Base-by-base conservation (phyloP, 164 flowering plant species). In the Magnolia officinalis region DNA sequence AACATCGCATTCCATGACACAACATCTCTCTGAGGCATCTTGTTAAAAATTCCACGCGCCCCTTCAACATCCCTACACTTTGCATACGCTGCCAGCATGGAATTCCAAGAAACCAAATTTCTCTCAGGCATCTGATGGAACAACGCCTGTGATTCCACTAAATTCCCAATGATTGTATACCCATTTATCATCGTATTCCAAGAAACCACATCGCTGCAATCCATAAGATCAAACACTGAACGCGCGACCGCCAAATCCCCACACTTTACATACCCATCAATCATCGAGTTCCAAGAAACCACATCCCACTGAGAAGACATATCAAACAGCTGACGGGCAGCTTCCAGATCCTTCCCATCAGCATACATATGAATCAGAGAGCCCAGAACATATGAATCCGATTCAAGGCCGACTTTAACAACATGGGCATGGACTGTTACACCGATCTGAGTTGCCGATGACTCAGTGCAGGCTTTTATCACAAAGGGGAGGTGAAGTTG, bases 121-220 rank as follows among this genome's bases (percentile, higher is more conserved):
- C 72, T 81, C 9, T 61, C 67, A 50, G 86, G 84, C 79, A 81
- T 84, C 74, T 79, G 80, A 68, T 81, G 78, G 26, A 84, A 84
- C 81, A 84, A 52, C 21, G 23, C 78, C 79, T 37, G 67, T 6
- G 82, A 80, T 75, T 75, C 79, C n/a, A 76, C 72, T 8, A 80
- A 63, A 6, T 73, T 58, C 13, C 86, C 84, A 24, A 78, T 16
- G 29, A 65, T 81, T 2, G 74, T 81, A 73, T 80, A 81, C 31
- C 84, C 86, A 76, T 81, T 80, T 7, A 81, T 80, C 86, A 84
- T 79, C 0, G 81, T 78, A 66, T 84, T 84, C 85, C 85, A 83
- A 20, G 85, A 83, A 72, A 78, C 75, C 74, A 79, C 77, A 58
- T 83, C 85, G 61, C 76, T 76, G 59, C 77, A 70, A 5, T n/a